A percentile compares a stretch with the other conserved stretches of the same genome.
These are phyloP conservation scores for Pseudogymnoascus sp. DNA, from an alignment of 2,329 filamentous ascomycete species.

Conservation along the genomic window DNA sequence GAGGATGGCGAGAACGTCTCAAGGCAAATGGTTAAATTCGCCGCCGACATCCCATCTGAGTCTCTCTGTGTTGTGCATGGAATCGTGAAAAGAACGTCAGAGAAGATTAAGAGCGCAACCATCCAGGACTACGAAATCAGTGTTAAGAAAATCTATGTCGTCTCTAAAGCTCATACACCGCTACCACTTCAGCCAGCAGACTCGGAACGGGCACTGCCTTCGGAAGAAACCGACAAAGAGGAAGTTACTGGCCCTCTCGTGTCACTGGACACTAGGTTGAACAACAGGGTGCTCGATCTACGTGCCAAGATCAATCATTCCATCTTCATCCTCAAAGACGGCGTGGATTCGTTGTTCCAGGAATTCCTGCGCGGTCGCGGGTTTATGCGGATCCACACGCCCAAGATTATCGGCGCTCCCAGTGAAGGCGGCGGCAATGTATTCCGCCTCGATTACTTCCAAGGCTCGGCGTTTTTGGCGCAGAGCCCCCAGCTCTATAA, in stretches of 20 bases:
- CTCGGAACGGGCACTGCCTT: constrained; percentile 33
- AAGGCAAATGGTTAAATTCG: constrained; percentile 63
- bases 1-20: constrained; percentile 45
- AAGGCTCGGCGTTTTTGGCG: no score
- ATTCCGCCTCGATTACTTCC: no score
- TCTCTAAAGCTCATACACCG: constrained; percentile 29
- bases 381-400: not conserved
- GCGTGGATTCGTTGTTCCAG: constrained; percentile 51
- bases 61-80: constrained; percentile 55
- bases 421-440: no score
- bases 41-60: constrained; percentile 49
- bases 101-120: constrained; percentile 54
- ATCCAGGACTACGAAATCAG: constrained; percentile 57
- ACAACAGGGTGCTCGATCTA: constrained; percentile 59
- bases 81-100: constrained; percentile 51
- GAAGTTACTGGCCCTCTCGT: constrained; percentile 42
- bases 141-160: constrained; percentile 53
- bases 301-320: constrained; percentile 59
- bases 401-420: no score
- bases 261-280: constrained; percentile 54
- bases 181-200: not conserved
- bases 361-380: constrained; percentile 43
- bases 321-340: constrained; percentile 58
- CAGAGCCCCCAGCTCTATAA: no score
- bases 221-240: constrained; percentile 29